Evolutionary conservation across 208 protist genomes (phyloP).

Genomic region (Trypanosoma congolense): DNA sequence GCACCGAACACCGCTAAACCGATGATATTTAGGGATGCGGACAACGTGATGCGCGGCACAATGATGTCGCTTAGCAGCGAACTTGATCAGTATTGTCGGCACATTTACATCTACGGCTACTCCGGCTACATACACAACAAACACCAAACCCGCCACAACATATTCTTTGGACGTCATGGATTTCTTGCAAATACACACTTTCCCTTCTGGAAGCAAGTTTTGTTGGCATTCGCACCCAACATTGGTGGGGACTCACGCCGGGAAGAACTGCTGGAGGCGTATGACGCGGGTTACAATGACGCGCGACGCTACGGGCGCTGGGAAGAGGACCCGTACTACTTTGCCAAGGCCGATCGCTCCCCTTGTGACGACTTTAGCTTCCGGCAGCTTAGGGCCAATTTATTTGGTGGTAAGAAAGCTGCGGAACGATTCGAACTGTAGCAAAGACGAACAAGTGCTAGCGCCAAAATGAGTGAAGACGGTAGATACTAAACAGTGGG

Average conservation of each 20-base stretch:
- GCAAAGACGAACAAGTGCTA: too few species aligned
- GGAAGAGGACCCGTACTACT: slow-evolving; percentile 89
- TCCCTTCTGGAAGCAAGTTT: slow-evolving; percentile 61
- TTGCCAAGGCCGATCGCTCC: slow-evolving; percentile 76
- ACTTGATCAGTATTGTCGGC: slow-evolving; percentile 85
- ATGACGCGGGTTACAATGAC: slow-evolving; percentile 84
- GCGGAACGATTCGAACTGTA: slow-evolving; percentile 71
- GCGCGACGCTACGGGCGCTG: slow-evolving; percentile 83
- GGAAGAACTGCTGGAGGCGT: slow-evolving; percentile 73
- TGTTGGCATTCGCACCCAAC: slow-evolving; percentile 66
- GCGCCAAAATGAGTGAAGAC: neutral
- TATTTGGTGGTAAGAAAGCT: slow-evolving; percentile 69
- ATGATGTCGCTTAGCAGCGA: slow-evolving; percentile 88
- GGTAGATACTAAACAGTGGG: neutral
- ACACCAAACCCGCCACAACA: slow-evolving; percentile 80
- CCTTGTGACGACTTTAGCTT: slow-evolving; percentile 82
- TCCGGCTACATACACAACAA: slow-evolving; percentile 70
- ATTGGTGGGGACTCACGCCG: slow-evolving; percentile 38
- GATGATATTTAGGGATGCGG: slow-evolving; percentile 80
- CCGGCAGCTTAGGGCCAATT: slow-evolving; percentile 62
- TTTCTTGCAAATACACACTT: slow-evolving; percentile 81
- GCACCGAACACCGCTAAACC: slow-evolving; percentile 81
- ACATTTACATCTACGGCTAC: slow-evolving; percentile 89
- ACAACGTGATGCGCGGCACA: slow-evolving; percentile 84
- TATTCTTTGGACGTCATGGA: slow-evolving; percentile 81